Evolutionary conservation across 257 asterid genomes (phyloP).

Genomic region (Primulina eburnea): DNA sequence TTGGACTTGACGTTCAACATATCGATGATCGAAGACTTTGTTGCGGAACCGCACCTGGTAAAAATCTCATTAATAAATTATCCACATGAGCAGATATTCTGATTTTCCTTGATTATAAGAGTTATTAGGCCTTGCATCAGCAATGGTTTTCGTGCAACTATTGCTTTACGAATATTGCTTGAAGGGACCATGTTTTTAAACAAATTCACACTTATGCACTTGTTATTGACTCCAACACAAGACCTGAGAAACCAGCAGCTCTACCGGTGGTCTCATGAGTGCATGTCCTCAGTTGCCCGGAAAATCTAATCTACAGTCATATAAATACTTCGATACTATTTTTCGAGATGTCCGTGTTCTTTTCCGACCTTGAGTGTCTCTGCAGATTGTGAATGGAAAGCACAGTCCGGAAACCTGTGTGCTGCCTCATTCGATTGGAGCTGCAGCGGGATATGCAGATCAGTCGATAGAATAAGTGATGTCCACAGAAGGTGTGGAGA

Average conservation of each 20-base stretch:
- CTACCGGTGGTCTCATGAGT: neutral
- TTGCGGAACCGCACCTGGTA: slow-evolving; percentile 94
- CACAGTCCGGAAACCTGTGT: slow-evolving; percentile 59
- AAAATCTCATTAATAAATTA: slow-evolving; percentile 1
- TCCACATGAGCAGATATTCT: no score
- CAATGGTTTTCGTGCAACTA: no score
- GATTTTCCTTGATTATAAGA: neutral
- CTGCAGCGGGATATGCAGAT: slow-evolving; percentile 64
- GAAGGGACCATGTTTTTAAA: neutral
- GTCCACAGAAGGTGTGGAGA: slow-evolving; percentile 56
- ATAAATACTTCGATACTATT: neutral
- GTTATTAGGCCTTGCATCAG: neutral
- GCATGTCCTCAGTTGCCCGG: neutral
- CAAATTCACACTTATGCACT: neutral
- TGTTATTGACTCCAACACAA: neutral
- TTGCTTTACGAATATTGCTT: neutral
- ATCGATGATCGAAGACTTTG: slow-evolving; percentile 85
- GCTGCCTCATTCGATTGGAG: slow-evolving; percentile 66
- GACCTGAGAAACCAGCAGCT: neutral
- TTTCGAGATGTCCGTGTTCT: neutral
- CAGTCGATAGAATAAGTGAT: slow-evolving; percentile 45
- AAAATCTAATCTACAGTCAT: neutral
- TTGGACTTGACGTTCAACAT: slow-evolving; percentile 82
- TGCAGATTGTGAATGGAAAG: slow-evolving; percentile 63
- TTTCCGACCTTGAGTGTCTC: neutral